Percentiles rank a stretch among this genome's conserved stretches.
phyloP scores from a whole-genome alignment of 805 yeast genomes.

The Candida anglica region DNA sequence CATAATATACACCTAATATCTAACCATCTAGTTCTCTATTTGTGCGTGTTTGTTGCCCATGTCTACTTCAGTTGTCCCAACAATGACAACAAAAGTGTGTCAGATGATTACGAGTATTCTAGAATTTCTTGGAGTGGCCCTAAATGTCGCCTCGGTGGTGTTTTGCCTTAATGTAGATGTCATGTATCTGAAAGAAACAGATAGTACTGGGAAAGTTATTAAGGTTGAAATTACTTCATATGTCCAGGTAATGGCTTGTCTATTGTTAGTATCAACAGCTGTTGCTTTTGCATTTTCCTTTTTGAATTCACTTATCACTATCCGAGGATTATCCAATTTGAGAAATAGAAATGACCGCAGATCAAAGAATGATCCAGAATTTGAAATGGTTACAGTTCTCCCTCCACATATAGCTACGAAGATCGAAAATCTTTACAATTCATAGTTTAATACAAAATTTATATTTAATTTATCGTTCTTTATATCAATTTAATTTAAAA shows the following conservation, averaged over 20 bases:
- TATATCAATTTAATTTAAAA: too few species aligned
- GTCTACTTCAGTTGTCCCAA: constrained; percentile 15
- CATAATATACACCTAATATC: too few species aligned
- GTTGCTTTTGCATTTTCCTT: constrained; percentile 10
- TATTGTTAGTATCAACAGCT: constrained; percentile 12
- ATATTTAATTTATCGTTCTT: background rate
- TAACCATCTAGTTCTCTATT: constrained; percentile 15
- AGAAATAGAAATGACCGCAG: constrained; percentile 15
- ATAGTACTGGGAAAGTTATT: constrained; percentile 8
- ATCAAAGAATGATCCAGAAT: background rate
- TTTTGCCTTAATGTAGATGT: constrained; percentile 15
- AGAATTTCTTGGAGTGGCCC: constrained; percentile 15
- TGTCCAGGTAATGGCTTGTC: constrained; percentile 17
- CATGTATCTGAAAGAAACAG: constrained; percentile 25
- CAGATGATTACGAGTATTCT: constrained; percentile 13
- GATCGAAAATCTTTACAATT: background rate
- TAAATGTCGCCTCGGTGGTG: constrained; percentile 14
- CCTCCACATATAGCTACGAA: background rate
- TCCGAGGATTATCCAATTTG: constrained; percentile 16
- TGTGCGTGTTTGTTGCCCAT: constrained; percentile 18
- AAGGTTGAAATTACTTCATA: constrained; percentile 25
- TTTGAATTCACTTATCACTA: constrained; percentile 8
- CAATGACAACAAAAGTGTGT: constrained; percentile 12
- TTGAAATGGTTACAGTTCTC: background rate
- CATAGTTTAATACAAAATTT: too few species aligned